Evolutionary conservation across 345 rosid species (phyloP).

Genomic region (Bruguiera sexangula): DNA sequence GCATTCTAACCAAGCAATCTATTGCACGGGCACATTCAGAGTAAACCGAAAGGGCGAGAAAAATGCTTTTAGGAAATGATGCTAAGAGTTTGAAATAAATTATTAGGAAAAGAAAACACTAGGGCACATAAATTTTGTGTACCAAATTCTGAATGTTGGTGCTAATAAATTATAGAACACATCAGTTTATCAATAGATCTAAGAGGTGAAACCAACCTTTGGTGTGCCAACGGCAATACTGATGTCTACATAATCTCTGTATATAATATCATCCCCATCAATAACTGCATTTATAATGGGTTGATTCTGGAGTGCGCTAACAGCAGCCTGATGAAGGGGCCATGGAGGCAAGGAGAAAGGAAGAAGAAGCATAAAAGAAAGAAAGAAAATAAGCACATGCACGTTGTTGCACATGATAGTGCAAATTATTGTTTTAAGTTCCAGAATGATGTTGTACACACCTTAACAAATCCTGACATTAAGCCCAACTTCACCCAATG

Average conservation of each 20-base stretch:
- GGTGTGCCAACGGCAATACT: constrained; percentile 94
- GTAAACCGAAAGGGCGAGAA: too few species aligned
- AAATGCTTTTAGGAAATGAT: not conserved
- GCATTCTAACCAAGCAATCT: not conserved
- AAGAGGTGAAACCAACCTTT: constrained; percentile 49
- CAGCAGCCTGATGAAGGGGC: constrained; percentile 62
- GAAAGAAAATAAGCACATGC: not conserved
- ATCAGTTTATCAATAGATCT: not conserved
- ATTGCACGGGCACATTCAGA: not conserved
- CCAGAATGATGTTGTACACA: constrained; percentile 14
- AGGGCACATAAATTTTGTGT: not conserved
- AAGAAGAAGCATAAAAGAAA: not conserved
- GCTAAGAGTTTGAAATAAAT: not conserved
- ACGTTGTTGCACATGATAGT: not conserved
- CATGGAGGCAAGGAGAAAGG: constrained; percentile 1
- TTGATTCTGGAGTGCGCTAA: constrained; percentile 81
- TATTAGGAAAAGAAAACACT: too few species aligned
- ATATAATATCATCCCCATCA: constrained; percentile 91
- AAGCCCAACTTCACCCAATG: constrained; percentile 91
- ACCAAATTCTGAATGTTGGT: not conserved
- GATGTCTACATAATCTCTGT: constrained; percentile 87
- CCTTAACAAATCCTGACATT: constrained; percentile 93
- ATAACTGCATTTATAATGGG: constrained; percentile 93
- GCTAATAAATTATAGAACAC: not conserved
- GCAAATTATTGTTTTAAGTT: not conserved